These are phyloP conservation scores for Kalaharituber pfeilii DNA, from an alignment of 2,329 filamentous ascomycete species.

Conservation along the genomic window DNA sequence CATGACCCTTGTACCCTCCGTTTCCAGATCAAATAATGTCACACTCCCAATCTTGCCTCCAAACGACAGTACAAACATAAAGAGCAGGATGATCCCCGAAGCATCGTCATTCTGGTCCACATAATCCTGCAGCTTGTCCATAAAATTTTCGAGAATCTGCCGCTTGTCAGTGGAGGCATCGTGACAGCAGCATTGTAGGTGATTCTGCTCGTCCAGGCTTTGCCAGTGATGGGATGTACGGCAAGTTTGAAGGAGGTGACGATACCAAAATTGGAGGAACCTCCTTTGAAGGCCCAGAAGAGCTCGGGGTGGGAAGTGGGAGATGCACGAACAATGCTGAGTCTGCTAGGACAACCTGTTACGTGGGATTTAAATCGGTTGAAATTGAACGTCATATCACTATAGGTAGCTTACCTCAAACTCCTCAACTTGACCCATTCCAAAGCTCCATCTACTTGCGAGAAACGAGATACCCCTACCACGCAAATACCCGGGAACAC, in stretches of 20 bases:
- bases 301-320: conserved; percentile 30
- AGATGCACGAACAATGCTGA: not conserved
- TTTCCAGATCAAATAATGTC: not conserved
- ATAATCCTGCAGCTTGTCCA: not conserved
- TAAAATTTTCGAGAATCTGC: not conserved
- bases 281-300: conserved; percentile 46
- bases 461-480: conserved; percentile 24
- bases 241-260: conserved; percentile 11
- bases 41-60: not conserved
- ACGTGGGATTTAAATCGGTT: not conserved
- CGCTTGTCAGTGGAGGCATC: not conserved
- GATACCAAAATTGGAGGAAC: conserved; percentile 26
- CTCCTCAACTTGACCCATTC: conserved; percentile 21
- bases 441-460: conserved; percentile 21
- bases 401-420: conserved; percentile 10
- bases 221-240: not conserved
- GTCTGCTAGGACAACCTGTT: not conserved
- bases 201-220: not conserved
- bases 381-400: not conserved
- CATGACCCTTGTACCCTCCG: not conserved
- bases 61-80: not conserved
- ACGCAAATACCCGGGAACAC: conserved; percentile 31
- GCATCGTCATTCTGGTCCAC: not conserved
- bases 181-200: not conserved
- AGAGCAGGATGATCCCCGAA: not conserved